Conservation (phyloP, 805 yeast species). For the Ogataea dorogensis region DNA sequence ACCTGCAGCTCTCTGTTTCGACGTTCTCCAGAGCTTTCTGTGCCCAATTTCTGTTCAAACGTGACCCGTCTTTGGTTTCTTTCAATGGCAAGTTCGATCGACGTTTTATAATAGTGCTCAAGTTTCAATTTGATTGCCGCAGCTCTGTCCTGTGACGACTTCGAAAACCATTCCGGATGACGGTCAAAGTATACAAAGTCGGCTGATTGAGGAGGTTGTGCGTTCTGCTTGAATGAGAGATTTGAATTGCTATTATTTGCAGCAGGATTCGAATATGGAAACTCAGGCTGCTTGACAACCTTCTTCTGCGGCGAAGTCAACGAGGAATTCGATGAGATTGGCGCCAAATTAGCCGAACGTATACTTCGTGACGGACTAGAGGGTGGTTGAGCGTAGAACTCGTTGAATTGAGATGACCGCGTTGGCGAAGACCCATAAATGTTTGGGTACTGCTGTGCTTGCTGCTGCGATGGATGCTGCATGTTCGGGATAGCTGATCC, state of each 20-base stretch:
- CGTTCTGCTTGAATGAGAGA: constrained; percentile 18
- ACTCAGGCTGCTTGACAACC: constrained; percentile 17
- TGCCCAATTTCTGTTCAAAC: constrained; percentile 67
- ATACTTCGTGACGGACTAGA: constrained; percentile 36
- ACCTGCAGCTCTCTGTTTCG: constrained; percentile 77
- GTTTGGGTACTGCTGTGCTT: constrained; percentile 14
- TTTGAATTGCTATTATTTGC: constrained; percentile 33
- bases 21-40: constrained; percentile 81
- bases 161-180: constrained; percentile 76
- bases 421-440: constrained; percentile 29
- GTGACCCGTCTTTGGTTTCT: constrained; percentile 89
- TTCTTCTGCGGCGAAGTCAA: constrained; percentile 29
- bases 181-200: constrained; percentile 75
- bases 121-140: constrained; percentile 77
- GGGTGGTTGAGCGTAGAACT: constrained; percentile 31
- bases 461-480: constrained; percentile 26
- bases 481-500: constrained; percentile 26
- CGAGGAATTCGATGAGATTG: constrained; percentile 32
- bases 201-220: constrained; percentile 15
- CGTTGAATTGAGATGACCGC: constrained; percentile 19
- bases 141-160: constrained; percentile 75
- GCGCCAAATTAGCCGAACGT: constrained; percentile 30
- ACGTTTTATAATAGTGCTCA: constrained; percentile 81
- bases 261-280: constrained; percentile 22
- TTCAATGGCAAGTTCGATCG: constrained; percentile 90